These are phyloP conservation scores for Crithidia sp. DNA, from an alignment of 208 protist genomes.

Conservation along the genomic window DNA sequence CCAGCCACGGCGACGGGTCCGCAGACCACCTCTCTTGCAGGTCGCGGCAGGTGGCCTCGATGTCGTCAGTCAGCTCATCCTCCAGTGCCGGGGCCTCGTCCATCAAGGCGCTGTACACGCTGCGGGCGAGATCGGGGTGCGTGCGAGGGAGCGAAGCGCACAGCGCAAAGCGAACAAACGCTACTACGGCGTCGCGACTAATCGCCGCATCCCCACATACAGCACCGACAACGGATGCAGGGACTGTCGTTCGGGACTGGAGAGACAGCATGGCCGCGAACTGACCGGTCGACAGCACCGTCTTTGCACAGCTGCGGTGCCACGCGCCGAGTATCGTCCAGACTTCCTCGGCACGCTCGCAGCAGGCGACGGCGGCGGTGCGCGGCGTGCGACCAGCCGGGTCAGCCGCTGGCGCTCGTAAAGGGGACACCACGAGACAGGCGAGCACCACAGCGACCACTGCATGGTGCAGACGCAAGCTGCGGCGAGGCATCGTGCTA, in stretches of 20 bases:
- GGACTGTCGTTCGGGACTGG: conserved; percentile 5
- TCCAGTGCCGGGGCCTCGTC: conserved; percentile 43
- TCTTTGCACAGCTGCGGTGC: conserved; percentile 27
- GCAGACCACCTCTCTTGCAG: conserved; percentile 10
- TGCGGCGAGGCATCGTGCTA: background rate
- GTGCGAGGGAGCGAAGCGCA: conserved; percentile 41
- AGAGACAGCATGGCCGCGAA: conserved; percentile 26
- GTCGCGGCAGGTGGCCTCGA: conserved; percentile 26
- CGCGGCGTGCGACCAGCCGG: conserved; percentile 16
- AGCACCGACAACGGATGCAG: background rate
- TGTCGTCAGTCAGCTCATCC: conserved; percentile 45
- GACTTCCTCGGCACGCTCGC: conserved; percentile 36
- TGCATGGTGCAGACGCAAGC: background rate
- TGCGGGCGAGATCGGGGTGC: conserved; percentile 37
- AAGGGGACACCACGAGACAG: background rate
- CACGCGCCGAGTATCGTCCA: conserved; percentile 40
- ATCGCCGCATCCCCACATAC: conserved; percentile 22
- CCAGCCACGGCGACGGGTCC: conserved; percentile 1
- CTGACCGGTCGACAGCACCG: background rate
- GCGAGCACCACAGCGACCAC: background rate
- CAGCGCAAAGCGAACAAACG: conserved; percentile 28
- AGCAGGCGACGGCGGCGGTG: conserved; percentile 32
- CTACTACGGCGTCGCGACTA: conserved; percentile 10
- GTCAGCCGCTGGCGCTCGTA: background rate
- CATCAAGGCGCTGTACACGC: conserved; percentile 34